Conservation (phyloP, 768 basidiomycete species). For the Phanerochaete carnosa region DNA sequence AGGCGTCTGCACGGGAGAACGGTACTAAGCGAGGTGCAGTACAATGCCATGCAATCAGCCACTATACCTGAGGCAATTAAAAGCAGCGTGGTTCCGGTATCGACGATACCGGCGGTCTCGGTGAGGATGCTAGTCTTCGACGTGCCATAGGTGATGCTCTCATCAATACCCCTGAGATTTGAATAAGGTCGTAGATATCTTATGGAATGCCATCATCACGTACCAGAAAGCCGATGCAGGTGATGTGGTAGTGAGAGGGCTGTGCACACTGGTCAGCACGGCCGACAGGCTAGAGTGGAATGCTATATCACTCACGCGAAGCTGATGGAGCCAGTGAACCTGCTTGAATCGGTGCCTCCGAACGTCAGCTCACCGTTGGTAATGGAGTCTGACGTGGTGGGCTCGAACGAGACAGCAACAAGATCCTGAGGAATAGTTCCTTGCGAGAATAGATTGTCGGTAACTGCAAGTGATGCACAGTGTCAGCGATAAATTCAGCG, state of each 20-base stretch:
- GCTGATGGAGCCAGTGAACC: constrained; percentile 28
- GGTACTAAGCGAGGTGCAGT: background rate
- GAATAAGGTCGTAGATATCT: background rate
- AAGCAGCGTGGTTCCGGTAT: constrained; percentile 25
- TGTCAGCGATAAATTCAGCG: background rate
- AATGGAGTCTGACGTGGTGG: constrained; percentile 15
- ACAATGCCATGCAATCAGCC: background rate
- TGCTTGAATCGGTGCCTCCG: constrained; percentile 18
- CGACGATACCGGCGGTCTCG: constrained; percentile 24
- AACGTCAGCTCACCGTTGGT: constrained; percentile 22
- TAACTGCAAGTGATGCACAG: constrained; percentile 33
- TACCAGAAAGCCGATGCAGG: constrained; percentile 17
- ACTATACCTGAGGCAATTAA: constrained; percentile 14
- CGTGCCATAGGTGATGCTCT: constrained; percentile 21
- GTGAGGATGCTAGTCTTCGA: constrained; percentile 20
- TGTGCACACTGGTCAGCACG: constrained; percentile 1
- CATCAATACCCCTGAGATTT: constrained; percentile 21
- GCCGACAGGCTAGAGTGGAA: background rate
- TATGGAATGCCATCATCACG: background rate
- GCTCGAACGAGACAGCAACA: constrained; percentile 28
- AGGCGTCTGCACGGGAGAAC: constrained; percentile 37
- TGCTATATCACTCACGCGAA: constrained; percentile 12
- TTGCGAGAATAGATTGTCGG: constrained; percentile 31
- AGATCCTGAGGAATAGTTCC: constrained; percentile 21
- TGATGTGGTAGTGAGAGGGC: constrained; percentile 18